Conservation (phyloP, 73 alveolate species). For the Paramecium octaurelia region DNA sequence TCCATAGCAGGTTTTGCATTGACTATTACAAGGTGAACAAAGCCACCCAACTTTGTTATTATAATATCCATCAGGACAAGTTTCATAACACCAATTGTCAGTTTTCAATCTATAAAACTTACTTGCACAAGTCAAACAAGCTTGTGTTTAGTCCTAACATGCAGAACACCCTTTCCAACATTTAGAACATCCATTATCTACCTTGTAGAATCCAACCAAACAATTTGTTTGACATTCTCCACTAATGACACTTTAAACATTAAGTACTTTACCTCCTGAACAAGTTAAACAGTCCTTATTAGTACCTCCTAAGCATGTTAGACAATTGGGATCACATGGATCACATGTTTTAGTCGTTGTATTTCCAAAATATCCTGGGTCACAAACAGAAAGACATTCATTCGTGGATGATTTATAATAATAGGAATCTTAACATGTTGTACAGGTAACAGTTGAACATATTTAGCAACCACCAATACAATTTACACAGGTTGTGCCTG, state of each 20-base stretch:
- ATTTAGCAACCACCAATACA: not conserved
- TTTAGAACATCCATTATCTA: not conserved
- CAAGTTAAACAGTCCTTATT: not conserved
- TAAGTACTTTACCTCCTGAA: not conserved
- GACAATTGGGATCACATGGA: not conserved
- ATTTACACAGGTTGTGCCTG: not conserved
- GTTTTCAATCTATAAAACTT: not conserved
- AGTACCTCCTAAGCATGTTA: not conserved
- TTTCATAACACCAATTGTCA: not conserved
- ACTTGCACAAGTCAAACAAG: not conserved
- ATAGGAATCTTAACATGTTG: not conserved
- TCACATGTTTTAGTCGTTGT: not conserved
- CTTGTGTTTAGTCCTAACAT: not conserved
- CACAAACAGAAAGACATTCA: not conserved
- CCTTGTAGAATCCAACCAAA: not conserved
- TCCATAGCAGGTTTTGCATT: constrained; percentile 9
- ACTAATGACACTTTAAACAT: not conserved
- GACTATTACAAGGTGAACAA: not conserved
- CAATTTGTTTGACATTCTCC: not conserved
- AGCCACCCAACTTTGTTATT: not conserved
- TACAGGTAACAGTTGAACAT: not conserved
- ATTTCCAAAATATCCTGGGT: not conserved
- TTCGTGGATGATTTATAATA: not conserved
- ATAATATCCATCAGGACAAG: not conserved
- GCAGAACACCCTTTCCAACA: not conserved